Percentiles rank a stretch among this genome's conserved stretches.
phyloP scores from a whole-genome alignment of 306 rosid genomes.

The Inga oerstediana region DNA sequence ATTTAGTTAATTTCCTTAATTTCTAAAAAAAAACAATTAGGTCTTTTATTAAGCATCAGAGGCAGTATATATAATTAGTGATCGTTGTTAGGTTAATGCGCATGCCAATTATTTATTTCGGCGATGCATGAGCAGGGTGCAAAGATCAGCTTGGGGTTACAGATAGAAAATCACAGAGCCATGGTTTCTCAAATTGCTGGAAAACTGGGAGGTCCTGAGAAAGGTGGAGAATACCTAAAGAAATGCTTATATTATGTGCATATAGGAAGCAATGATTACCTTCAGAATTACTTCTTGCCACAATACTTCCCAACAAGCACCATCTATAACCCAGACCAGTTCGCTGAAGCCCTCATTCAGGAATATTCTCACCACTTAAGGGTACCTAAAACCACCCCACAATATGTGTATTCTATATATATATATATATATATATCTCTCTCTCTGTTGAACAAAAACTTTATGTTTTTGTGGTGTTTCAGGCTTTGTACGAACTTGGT shows the following conservation, averaged over 20 bases:
- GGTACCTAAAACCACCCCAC: slow-evolving; percentile 27
- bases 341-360: slow-evolving; percentile 39
- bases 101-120: neutral
- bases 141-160: slow-evolving; percentile 27
- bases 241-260: slow-evolving; percentile 47
- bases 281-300: slow-evolving; percentile 56
- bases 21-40: no score
- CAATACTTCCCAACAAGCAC: slow-evolving; percentile 27
- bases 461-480: neutral
- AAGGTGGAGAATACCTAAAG: slow-evolving; percentile 22
- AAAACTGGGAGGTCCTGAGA: neutral
- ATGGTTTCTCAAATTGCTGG: slow-evolving; percentile 6
- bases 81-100: neutral
- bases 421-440: no score
- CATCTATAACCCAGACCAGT: slow-evolving; percentile 33
- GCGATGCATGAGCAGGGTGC: slow-evolving; percentile 39
- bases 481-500: slow-evolving; percentile 56
- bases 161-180: slow-evolving; percentile 34
- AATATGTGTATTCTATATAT: neutral
- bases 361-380: slow-evolving; percentile 31
- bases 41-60: fast-evolving
- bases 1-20: no score
- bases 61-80: neutral
- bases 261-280: slow-evolving; percentile 54
- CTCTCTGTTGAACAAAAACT: neutral